A percentile compares a stretch with the other conserved stretches of the same genome.
These are phyloP conservation scores for Tuber umbilicatum DNA, from an alignment of 495 filamentous ascomycete genomes.

Conservation along the genomic window DNA sequence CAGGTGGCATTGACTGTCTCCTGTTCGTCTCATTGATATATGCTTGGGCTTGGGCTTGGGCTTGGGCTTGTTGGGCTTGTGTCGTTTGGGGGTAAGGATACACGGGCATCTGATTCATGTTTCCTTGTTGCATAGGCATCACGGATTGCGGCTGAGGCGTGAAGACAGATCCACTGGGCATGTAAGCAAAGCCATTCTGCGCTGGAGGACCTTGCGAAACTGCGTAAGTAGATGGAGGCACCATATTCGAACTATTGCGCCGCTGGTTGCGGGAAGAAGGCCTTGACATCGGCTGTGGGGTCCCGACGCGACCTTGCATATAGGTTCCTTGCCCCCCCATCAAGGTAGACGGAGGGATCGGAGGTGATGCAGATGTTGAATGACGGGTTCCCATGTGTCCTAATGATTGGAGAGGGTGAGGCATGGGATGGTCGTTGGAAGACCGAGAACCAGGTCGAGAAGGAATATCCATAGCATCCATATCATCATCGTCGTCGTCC, in stretches of 20 bases:
- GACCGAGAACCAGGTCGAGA: constrained; percentile 42
- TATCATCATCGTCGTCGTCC: constrained; percentile 83
- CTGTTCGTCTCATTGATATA: constrained; percentile 34
- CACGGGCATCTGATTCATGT: constrained; percentile 44
- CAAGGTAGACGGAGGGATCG: constrained; percentile 52
- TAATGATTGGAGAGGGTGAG: constrained; percentile 70
- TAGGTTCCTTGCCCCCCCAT: constrained; percentile 30
- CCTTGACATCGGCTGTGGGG: constrained; percentile 49
- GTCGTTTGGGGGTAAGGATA: constrained; percentile 39
- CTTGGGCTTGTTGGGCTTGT: constrained; percentile 43
- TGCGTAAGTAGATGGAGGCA: constrained; percentile 55
- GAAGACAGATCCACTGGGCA: constrained; percentile 79
- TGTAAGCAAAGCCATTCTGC: constrained; percentile 74
- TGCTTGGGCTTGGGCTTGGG: constrained; percentile 41
- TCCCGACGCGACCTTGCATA: constrained; percentile 37
- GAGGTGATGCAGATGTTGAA: constrained; percentile 82
- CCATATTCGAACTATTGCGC: constrained; percentile 65
- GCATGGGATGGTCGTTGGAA: constrained; percentile 45
- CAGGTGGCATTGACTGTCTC: constrained; percentile 40
- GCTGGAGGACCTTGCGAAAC: constrained; percentile 55
- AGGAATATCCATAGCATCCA: constrained; percentile 53
- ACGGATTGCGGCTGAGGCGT: constrained; percentile 58
- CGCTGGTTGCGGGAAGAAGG: constrained; percentile 77
- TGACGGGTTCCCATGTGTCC: constrained; percentile 59
- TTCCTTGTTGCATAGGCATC: constrained; percentile 47